Percentiles rank a stretch among this genome's conserved stretches.
phyloP scores from a whole-genome alignment of 768 basidiomycete genomes.

The Flagelloscypha sp. region DNA sequence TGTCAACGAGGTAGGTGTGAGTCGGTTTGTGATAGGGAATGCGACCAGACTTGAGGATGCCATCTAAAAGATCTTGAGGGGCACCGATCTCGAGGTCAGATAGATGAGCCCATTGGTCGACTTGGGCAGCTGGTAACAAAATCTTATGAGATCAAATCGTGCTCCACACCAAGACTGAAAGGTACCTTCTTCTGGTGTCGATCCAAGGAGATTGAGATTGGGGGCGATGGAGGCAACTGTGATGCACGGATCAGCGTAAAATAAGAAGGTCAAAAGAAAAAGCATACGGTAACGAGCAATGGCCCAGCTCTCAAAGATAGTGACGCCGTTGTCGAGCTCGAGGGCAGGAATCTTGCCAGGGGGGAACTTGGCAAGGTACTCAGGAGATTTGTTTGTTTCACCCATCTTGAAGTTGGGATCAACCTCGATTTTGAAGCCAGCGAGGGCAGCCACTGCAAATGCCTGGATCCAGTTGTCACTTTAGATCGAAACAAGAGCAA shows the following conservation, averaged over 20 bases:
- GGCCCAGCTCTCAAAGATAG: conserved; percentile 65
- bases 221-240: conserved; percentile 71
- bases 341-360: conserved; percentile 80
- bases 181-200: conserved; percentile 50
- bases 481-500: too few relatives aligned
- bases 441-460: conserved; percentile 54
- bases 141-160: too few relatives aligned
- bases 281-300: conserved; percentile 88
- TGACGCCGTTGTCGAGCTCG: conserved; percentile 70
- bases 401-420: conserved; percentile 48
- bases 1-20: conserved; percentile 48
- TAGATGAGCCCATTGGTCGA: conserved; percentile 83
- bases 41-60: conserved; percentile 34
- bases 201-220: conserved; percentile 72
- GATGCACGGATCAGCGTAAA: conserved; percentile 16
- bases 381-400: conserved; percentile 62
- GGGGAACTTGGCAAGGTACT: conserved; percentile 68
- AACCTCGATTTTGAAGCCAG: conserved; percentile 47
- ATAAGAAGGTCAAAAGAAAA: conserved; percentile 6
- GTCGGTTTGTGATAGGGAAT: conserved; percentile 83
- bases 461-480: too few relatives aligned
- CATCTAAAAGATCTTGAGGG: conserved; percentile 27
- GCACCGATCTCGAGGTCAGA: conserved; percentile 55
- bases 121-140: conserved; percentile 61
- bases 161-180: too few relatives aligned